Base-by-base conservation (phyloP, 2,329 filamentous ascomycete genomes). In the Fusarium subtropicale region DNA sequence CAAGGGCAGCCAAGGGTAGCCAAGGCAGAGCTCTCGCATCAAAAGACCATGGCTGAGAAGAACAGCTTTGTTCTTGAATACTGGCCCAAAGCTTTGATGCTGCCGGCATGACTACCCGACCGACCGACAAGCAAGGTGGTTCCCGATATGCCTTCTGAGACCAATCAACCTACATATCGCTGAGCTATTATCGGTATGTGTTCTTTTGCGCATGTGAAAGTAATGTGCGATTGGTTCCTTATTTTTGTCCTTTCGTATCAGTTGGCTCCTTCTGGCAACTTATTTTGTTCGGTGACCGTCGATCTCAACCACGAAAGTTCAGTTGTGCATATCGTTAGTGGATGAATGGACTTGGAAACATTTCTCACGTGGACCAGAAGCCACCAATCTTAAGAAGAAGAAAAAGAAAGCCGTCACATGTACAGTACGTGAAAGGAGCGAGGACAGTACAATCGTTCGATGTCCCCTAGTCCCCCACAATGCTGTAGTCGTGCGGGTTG, bases 311-410 rank as follows among this genome's bases (percentile, higher is more conserved):
- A 34, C 16, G n/a, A 48, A 56, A 50, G 24, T 36, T 64, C 16
- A 64, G 66, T 56, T 26, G 53, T 42, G 56, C 57, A 68, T 48
- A 50, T 58, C 42, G 56, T 48, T 30, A 58, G 44, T 44, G 47
- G 28, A 28, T 65, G 30, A 52, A 56, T 45, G 44, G 20, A 51
- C 44, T 50, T 68, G 54, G 41, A 68, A 67, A 56, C 57, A 41
- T 34, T 34, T 67, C 57, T 66, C 66, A 69, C 66, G 61, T 69
- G 66, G 66, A 41, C 18, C 31, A 24, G 28, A 47, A 63, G 66
- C 52, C 56, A 69, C 51, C 51, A 60, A 64, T 69, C 47, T 60
- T 12, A 31, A 48, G 24, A 56, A 24, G 51, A 26, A 24, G 22
- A 55, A 26, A 55, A 46, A 51, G 52, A 30, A 34, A n/a, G 15